Base-by-base conservation (phyloP, 2,329 filamentous ascomycete genomes). In the Aspergillus ochraceus region DNA sequence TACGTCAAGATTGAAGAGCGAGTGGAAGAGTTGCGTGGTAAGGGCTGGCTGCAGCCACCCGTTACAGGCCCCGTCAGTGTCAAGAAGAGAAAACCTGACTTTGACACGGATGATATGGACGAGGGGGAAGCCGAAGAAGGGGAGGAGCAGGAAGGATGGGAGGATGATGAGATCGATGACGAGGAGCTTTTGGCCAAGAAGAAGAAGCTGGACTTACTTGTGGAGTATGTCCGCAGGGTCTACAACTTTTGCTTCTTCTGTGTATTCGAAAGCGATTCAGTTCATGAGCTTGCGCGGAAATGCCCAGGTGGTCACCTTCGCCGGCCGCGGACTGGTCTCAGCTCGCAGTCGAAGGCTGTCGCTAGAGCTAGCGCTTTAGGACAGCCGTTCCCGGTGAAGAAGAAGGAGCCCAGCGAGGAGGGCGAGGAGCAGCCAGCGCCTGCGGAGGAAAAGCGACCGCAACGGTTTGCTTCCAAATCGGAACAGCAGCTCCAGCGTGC, bases 171-270 rank as follows among this genome's bases (percentile, higher is more conserved):
- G 63, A 84, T 88, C 36, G 94, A 99, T 67, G 92, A 96, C 69
- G 92, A 97, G 71, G 92, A 97, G 46, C 81, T 97, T 45, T 76
- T 97, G 57, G 85, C 88, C 46, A 95, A 96, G 83, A 98, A 98
- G 85, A 98, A 99, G 82, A 93, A 95, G 71, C 86, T 99, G 53
- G 95, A 99, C 77, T 83, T 99, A 39, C 84, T 97, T 75, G 95
- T 98, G 55, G 95, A 99, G 78, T 99, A 99, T 74, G 84, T 99
- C 60, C 92, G 95, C 55, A 89, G 95, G 17, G 95, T 99, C 55
- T 96, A 96, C 83, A 97, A 95, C 78, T 98, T 99, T 79, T 99
- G 95, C 81, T 97, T 99, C 82, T 99, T 98, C 81, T 99, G 95
- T 75, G 96, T 99, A 5, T 98, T 99, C 68, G 95, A 99, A 78